Evolutionary conservation across 345 rosid species (phyloP), one percentile per base, ranked within the genome.

Genomic region (Sonneratia alba): DNA sequence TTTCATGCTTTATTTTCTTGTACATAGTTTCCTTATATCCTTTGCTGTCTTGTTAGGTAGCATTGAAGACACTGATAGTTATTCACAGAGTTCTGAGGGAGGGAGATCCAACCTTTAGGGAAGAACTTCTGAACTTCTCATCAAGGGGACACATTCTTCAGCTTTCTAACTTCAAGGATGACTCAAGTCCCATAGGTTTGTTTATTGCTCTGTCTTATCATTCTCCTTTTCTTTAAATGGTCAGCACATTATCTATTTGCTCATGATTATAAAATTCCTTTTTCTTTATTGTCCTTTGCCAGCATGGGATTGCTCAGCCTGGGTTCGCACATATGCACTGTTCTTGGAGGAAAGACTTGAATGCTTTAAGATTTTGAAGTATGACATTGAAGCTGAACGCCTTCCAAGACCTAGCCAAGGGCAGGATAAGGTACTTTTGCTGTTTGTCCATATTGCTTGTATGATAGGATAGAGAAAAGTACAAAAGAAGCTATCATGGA

Each of bases 221-320:
- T 24, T n/a, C 37, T 51, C 45, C 24, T 27, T 15, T 11, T 10
- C n/a, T 73, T 16, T 43, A 67, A 57, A 5, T 55, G n/a, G 3
- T 55, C 9, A 42, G 42, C 15, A 14, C 34, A 34, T 3, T 32
- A 42, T 74, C 53, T 11, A 69, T 9, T 14, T 27, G 66, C 71
- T 12, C 6, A 11, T 22, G 36, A 48, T 2, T 27, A 48, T 47
- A 27, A 49, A 45, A 32, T 47, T 18, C 5, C 34, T 43, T 12
- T 9, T 36, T 53, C 45, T 62, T 12, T 73, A 3, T 64, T 59
- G 14, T 64, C 7, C 34, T 67, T 72, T 48, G 57, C 51, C 82
- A 96, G 98, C 99, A 36, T 96, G 99, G 99, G 99, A 96, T 85
- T 96, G 96, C 84, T 96, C 99, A 63, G 97, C 95, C 53, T 96